These are phyloP conservation scores for Crithidia bombi DNA, from an alignment of 208 protist genomes.

Conservation along the genomic window DNA sequence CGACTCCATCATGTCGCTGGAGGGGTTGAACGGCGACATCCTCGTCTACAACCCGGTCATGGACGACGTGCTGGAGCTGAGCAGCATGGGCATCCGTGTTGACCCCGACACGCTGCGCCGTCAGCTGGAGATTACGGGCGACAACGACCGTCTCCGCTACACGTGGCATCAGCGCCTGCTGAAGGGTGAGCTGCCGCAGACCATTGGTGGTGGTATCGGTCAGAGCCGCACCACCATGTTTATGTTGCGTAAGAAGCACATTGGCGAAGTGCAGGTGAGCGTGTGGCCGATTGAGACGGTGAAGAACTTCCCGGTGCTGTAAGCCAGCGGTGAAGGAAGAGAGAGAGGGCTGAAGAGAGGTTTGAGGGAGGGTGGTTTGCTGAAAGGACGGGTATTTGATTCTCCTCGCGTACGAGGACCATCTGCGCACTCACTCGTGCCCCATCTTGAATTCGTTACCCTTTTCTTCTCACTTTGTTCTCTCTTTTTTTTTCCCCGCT, in stretches of 20 bases:
- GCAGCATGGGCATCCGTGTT: conserved; percentile 93
- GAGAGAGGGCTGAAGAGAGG: no score
- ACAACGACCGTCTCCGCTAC: conserved; percentile 64
- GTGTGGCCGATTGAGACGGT: conserved; percentile 71
- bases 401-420: no score
- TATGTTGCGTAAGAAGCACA: conserved; percentile 89
- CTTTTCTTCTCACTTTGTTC: conserved; percentile 2
- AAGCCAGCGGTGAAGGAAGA: conserved; percentile 1
- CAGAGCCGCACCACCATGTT: conserved; percentile 91
- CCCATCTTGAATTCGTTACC: neutral
- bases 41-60: conserved; percentile 86
- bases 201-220: conserved; percentile 87
- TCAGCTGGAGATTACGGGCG: conserved; percentile 77
- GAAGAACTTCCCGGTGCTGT: conserved; percentile 39
- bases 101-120: conserved; percentile 73
- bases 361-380: no score
- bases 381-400: no score
- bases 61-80: conserved; percentile 88
- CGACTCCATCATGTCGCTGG: conserved; percentile 59
- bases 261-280: conserved; percentile 92
- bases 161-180: conserved; percentile 85
- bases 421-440: no score
- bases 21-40: conserved; percentile 91
- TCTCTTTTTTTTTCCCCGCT: conserved; percentile 1
- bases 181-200: conserved; percentile 79